Base-by-base conservation (phyloP, 192 early-diverging fungal genomes). In the Dispira parvispora region DNA sequence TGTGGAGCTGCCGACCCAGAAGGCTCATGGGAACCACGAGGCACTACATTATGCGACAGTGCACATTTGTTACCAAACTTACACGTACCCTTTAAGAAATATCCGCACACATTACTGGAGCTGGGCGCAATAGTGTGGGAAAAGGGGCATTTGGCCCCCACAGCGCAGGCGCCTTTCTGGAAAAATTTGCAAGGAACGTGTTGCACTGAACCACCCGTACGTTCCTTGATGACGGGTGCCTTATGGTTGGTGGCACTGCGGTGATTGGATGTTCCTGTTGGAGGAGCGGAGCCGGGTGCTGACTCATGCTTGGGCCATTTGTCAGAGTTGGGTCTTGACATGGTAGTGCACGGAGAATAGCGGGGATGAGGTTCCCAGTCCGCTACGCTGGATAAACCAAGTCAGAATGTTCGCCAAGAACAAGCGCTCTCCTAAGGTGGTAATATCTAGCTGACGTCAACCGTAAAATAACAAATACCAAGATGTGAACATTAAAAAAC, bases 181-280 rank as follows among this genome's bases (percentile, higher is more conserved):
- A 58, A 64, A 32, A 64, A 64, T 26, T 64, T 64, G 26, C 63
- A 64, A 2, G 63, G 63, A 16, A 64, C 63, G 45, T 64, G 63
- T 32, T 46, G 63, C 42, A 64, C 60, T 8, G 53, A 55, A 26
- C 53, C 53, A 25, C 53, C 53, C 20, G 53, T 55, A 28, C 53
- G 53, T 26, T 55, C 53, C 25, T 23, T 55, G 47, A 50, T 50
- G 47, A 9, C 9, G 21, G 47, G 47, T 16, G 47, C 1, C 21
- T 50, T 50, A 9, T 23, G 21, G 47, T 9, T 50, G 21, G 18
- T 9, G 2, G 8, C 47, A 50, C 8, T 50, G 47, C 18, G 47
- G 9, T 23, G 47, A 23, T 1, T 23, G 47, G 9, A 4, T 50
- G 23, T 18, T 50, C 49, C n/a, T 50, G 23, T 4, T 18, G n/a